Base-by-base conservation (phyloP, 2,329 filamentous ascomycete genomes). In the Colletotrichum orbiculare region DNA sequence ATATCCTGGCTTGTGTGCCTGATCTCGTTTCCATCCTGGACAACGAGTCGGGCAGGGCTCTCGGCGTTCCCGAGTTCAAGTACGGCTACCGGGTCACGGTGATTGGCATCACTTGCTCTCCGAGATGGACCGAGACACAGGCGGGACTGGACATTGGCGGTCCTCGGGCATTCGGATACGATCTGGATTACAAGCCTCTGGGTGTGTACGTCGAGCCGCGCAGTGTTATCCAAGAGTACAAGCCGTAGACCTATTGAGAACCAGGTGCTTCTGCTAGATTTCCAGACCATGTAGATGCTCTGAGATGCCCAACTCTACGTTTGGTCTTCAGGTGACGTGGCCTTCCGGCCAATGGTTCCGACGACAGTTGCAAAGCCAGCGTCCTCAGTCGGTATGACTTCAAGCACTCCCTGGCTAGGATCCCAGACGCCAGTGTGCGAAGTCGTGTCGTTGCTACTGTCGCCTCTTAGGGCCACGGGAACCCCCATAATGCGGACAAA, bases 1-100 rank as follows among this genome's bases (percentile, higher is more conserved):
- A 12, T 1, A 74, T 87, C 0, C 71, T 88, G 1, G 83, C 83
- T 1, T 79, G 84, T 2, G 86, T 87, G 2, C 87, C 87, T 0
- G 87, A 89, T 61, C 73, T 89, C 7, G 83, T 88, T 57, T 78
- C 81, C 0, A 77, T 88, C 8, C 80, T 88, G 13, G 85, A 87
- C 60, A 81, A 83, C 6, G 83, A 85, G 66, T 85, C 83, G 9
- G 86, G 85, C 35, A 81, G 85, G 67, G 85, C 84, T 0, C 76
- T 88, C 7, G 85, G 85, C 0, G 85, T 83, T 0, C 85, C 83
- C 0, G 86, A 88, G 69, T 88, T 87, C 66, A 73, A 83, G 10
- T 86, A 86, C 63, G 84, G 84, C 2, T 70, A 86, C 42, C 72
- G 83, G 9, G 83, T 86, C 13, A 78, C 80, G 0, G 83, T 87